phyloP scores from a whole-genome alignment of 495 filamentous ascomycete genomes.

The Delitschia confertaspora region DNA sequence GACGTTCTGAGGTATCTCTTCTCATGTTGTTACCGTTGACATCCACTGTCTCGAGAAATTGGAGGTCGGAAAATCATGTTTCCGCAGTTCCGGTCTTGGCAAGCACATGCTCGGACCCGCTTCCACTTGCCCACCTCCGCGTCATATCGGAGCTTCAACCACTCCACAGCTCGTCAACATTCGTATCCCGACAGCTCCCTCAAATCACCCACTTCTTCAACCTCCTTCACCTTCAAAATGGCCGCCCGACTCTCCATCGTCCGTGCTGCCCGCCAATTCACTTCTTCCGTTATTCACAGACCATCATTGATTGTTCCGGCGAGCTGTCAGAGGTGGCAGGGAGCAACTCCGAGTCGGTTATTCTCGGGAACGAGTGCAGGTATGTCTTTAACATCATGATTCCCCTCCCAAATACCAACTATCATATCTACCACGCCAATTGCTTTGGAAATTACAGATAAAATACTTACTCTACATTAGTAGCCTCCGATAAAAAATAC shows the following conservation, averaged over 20 bases:
- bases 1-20: no score
- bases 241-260: slow-evolving; percentile 26
- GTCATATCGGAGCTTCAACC: slow-evolving; percentile 1
- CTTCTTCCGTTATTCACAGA: slow-evolving; percentile 9
- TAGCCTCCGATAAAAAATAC: slow-evolving; percentile 61
- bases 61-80: no score
- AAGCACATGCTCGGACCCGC: no score
- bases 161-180: neutral
- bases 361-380: slow-evolving; percentile 14
- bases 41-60: no score
- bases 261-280: slow-evolving; percentile 22
- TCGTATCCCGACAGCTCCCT: neutral
- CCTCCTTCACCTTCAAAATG: slow-evolving; percentile 22
- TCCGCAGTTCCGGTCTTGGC: no score
- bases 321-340: slow-evolving; percentile 11
- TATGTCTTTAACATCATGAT: no score
- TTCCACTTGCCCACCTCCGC: neutral
- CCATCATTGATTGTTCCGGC: slow-evolving; percentile 1
- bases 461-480: slow-evolving; percentile 2
- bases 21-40: no score
- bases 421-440: neutral
- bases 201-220: neutral
- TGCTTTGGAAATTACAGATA: neutral
- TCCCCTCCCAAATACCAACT: neutral
- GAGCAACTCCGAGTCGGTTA: slow-evolving; percentile 16